These are phyloP conservation scores for Beta vulgaris DNA, from an alignment of 148 eudicot species.

Conservation along the genomic window DNA sequence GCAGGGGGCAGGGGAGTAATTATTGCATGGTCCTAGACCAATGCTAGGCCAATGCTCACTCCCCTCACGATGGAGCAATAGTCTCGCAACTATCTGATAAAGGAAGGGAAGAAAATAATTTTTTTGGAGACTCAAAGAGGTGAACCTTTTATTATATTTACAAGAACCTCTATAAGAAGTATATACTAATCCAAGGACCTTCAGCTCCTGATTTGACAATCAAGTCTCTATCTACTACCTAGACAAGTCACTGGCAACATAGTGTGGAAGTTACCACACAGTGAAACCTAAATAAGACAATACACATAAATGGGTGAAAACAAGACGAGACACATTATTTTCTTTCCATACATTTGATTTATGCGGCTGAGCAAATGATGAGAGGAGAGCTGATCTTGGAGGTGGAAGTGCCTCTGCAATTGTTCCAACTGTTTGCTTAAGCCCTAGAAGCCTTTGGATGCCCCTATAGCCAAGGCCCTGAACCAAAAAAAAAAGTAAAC, in stretches of 20 bases:
- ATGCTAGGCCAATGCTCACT: too few relatives aligned
- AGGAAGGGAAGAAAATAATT: too few relatives aligned
- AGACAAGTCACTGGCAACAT: background rate
- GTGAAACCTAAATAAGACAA: background rate
- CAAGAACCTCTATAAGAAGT: too few relatives aligned
- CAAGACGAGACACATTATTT: background rate
- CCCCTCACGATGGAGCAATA: too few relatives aligned
- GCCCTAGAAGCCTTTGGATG: conserved; percentile 67
- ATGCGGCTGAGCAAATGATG: conserved; percentile 55
- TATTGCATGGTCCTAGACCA: too few relatives aligned
- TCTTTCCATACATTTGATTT: conserved; percentile 46
- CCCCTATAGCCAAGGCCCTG: conserved; percentile 71
- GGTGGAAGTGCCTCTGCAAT: conserved; percentile 67
- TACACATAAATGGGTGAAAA: conserved; percentile 3
- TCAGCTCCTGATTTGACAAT: background rate
- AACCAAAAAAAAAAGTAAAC: background rate
- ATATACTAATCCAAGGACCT: background rate
- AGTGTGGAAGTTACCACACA: background rate
- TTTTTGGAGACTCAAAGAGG: background rate
- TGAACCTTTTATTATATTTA: too few relatives aligned
- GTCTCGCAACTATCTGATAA: too few relatives aligned
- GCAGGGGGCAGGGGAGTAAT: too few relatives aligned
- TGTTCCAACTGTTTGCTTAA: conserved; percentile 69
- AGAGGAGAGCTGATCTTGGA: conserved; percentile 56
- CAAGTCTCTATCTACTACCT: background rate